Evolutionary conservation across 2,329 filamentous ascomycete genomes (phyloP), one percentile per base, ranked within the genome.

Genomic region (Waltergamsia citrina): DNA sequence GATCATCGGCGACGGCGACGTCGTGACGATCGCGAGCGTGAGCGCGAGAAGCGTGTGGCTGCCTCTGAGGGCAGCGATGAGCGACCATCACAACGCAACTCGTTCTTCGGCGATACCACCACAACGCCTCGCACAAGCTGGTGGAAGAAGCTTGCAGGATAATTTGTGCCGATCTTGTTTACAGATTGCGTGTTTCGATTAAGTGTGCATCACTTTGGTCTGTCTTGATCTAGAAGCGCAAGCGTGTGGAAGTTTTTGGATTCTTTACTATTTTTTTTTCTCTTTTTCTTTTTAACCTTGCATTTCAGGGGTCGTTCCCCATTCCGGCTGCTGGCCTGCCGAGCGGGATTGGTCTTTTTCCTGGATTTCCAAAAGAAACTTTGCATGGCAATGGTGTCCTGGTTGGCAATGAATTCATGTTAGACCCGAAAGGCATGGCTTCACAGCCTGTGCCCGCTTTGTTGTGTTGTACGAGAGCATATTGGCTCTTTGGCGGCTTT

Each of bases 141-240:
- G 71, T 77, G 72, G 72, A 70, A 59, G 56, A 74, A 74, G 57
- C 51, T 74, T 34, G 65, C 64, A 6, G 62, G 63, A 34, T 35
- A 15, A n/a, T n/a, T n/a, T n/a, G n/a, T n/a, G n/a, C n/a, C n/a
- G n/a, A n/a, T n/a, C n/a, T n/a, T n/a, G n/a, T n/a, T n/a, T n/a
- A n/a, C n/a, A n/a, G n/a, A n/a, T n/a, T n/a, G n/a, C n/a, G n/a
- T n/a, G n/a, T n/a, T n/a, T n/a, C n/a, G n/a, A n/a, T n/a, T n/a
- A n/a, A n/a, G n/a, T n/a, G n/a, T n/a, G n/a, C n/a, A n/a, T n/a
- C n/a, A n/a, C n/a, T n/a, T n/a, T n/a, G n/a, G n/a, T n/a, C n/a
- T n/a, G n/a, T n/a, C n/a, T n/a, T n/a, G n/a, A n/a, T n/a, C n/a
- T n/a, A n/a, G n/a, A n/a, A n/a, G n/a, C n/a, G n/a, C n/a, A n/a